Percentiles rank a stretch among this genome's conserved stretches.
Evolutionary conservation across 129 eudicot species (phyloP).

Genomic region (Gnaphalium uliginosum): DNA sequence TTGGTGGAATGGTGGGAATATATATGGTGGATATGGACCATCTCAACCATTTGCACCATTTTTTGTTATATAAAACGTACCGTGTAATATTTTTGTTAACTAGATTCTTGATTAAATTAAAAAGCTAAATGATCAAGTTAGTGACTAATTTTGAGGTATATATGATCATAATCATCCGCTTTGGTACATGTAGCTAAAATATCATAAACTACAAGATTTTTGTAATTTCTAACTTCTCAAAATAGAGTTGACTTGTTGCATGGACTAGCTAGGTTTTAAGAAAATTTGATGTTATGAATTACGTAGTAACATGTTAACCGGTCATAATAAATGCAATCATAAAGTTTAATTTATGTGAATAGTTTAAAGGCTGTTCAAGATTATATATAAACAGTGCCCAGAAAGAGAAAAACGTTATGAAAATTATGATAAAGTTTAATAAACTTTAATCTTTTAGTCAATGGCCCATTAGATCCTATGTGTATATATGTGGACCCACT

Average conservation of each 20-base stretch:
- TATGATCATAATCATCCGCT: too few relatives aligned
- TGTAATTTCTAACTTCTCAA: too few relatives aligned
- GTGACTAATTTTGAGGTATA: not conserved
- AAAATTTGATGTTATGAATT: too few relatives aligned
- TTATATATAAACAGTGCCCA: not conserved
- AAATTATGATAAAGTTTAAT: not conserved
- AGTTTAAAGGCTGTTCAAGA: not conserved
- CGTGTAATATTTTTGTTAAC: not conserved
- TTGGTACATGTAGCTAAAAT: not conserved
- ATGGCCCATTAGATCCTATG: conserved; percentile 27
- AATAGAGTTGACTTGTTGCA: too few relatives aligned
- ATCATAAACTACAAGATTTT: too few relatives aligned
- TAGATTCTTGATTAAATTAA: not conserved
- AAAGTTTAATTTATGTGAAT: not conserved
- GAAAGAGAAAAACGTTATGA: not conserved
- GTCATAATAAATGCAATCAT: not conserved
- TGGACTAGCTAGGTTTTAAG: too few relatives aligned
- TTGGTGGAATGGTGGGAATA: not conserved
- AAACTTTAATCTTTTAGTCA: conserved; percentile 12
- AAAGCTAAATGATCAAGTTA: not conserved
- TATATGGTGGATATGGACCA: conserved; percentile 27
- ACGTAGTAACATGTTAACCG: too few relatives aligned
- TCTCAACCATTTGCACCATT: conserved; percentile 14
- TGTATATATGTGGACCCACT: conserved; percentile 15
- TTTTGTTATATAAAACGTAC: not conserved